Base-by-base conservation (phyloP, 23 red algal species). In the Gracilaria gracilis region DNA sequence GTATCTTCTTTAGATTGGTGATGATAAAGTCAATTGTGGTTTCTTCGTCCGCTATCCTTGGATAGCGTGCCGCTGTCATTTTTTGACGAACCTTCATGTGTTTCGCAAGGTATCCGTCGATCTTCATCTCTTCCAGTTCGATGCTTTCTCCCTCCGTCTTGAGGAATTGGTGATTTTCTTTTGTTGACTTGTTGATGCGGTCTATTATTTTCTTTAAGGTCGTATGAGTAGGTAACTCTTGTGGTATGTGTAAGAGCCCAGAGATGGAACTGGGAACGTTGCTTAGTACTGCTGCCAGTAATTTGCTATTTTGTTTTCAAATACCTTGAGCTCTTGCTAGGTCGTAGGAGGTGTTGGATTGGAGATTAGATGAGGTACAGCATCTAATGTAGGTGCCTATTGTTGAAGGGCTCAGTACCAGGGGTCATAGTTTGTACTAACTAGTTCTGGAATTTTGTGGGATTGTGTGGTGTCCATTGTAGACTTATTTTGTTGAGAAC, bases 1-100 rank as follows among this genome's bases (percentile, higher is more conserved):
- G 8, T 16, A 38, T 13, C 19, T 78, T 32, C 25, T 54, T 47
- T 8, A 78, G 38, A 29, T 37, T 37, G 8, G 38, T 37, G 36
- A 78, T 78, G 17, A 78, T 50, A n/a, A 78, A 78, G 25, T 78
- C 73, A 1, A 78, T 2, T 9, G 36, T 78, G 1, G 73, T 78
- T 47, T 47, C 73, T 78, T 78, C 19, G 7, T 78, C 48, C 0
- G 40, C 21, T 3, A 78, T 78, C 9, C 50, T 54, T 9, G 73
- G 73, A 19, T 78, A 78, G 2, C 36, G 39, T 29, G 73, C 5
- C 3, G 36, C 36, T 14, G 50, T 47, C 73, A 78, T 78, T 50
- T 78, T 78, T 24, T 23, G 4, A 15, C 73, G 24, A 37, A 78
- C 25, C 23, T 47, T 54, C 1, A 2, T 54, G 73, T 78, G 9